Base-by-base conservation (phyloP, 306 rosid species). In the Quercus cerris region DNA sequence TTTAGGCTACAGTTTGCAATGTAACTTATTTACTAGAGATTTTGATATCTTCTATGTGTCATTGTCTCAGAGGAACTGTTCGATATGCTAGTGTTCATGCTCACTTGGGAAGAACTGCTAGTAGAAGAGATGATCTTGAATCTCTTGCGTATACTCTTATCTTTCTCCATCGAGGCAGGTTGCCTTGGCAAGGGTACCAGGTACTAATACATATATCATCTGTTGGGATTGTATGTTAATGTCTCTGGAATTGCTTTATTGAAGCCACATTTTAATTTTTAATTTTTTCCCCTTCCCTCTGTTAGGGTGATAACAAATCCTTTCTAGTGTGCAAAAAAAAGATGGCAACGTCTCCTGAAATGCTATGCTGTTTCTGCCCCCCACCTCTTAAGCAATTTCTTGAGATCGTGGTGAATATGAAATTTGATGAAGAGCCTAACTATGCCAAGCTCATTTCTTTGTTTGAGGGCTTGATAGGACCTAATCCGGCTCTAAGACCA, bases 41-140 rank as follows among this genome's bases (percentile, higher is more conserved):
- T 58, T n/a, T 75, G 56, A 80, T 71, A 30, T 51, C 14, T 35
- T 77, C 5, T 76, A 20, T 52, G 7, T 49, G 64, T 38, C 75
- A 68, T 30, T 66, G 23, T 66, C 54, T 57, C 71, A 94, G 98
- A 83, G 98, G 97, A 81, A 94, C 98, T 44, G 97, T 94, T 69
- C 92, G 98, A 75, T 94, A 94, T 85, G 99, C 97, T 31, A 91
- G 99, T 81, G 99, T 94, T 74, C 99, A 94, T 83, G 99, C 97
- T 69, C 99, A 94, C 78, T 79, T 93, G 82, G 97, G 97, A 82
- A 91, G 99, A 92, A 91, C 99, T 78, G 95, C 99, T 54, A 93
- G 97, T 74, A 90, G 97, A 91, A 89, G 97, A 83, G 99, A 94
- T 64, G 97, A 93, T 86, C 97, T 94, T 64, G 97, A 94, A 83